Evolutionary conservation across 148 eudicot genomes (phyloP).

Genomic region (Rhododendron vialii): DNA sequence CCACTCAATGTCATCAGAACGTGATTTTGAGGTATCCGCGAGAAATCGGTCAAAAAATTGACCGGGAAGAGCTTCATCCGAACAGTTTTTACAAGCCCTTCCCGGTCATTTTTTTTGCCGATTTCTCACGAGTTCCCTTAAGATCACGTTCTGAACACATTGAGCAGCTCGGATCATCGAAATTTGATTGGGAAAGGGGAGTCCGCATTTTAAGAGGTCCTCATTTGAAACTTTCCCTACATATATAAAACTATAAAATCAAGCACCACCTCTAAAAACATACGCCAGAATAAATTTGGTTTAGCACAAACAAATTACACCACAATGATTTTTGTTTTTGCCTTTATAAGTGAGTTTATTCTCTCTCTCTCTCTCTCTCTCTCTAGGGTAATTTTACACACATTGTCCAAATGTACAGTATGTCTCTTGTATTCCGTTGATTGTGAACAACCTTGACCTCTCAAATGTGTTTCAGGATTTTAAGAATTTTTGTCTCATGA

Average conservation of each 20-base stretch:
- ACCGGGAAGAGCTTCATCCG: too few species aligned
- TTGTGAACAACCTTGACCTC: neutral
- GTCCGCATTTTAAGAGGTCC: too few species aligned
- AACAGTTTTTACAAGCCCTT: too few species aligned
- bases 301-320: neutral
- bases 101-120: too few species aligned
- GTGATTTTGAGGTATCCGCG: too few species aligned
- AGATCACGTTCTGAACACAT: too few species aligned
- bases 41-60: too few species aligned
- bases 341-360: neutral
- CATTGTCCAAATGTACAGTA: neutral
- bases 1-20: too few species aligned
- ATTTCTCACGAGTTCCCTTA: too few species aligned
- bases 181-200: too few species aligned
- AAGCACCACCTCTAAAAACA: neutral
- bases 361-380: neutral
- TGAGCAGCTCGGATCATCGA: too few species aligned
- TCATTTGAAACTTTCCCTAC: too few species aligned
- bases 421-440: neutral
- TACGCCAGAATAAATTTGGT: neutral
- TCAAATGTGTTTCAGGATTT: neutral
- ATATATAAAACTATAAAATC: neutral
- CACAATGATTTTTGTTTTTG: neutral
- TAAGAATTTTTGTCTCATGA: neutral
- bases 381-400: neutral